Conservation (phyloP, 1,139 yeast genomes). For the Debaryomycetaceae sp. region DNA sequence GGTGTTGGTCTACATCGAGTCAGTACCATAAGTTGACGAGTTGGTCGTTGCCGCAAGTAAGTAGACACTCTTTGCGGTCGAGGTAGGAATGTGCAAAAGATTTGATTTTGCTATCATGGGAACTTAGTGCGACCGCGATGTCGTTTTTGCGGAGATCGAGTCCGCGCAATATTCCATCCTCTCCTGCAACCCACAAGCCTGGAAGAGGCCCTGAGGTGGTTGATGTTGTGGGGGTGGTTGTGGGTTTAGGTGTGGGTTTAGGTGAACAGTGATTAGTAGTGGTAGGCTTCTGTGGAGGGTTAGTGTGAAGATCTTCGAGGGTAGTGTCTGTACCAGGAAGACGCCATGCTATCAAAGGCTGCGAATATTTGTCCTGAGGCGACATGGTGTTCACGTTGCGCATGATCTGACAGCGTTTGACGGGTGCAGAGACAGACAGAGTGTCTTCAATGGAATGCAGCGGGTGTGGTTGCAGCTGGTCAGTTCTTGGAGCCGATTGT, state of each 20-base stretch:
- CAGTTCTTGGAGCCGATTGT: background rate
- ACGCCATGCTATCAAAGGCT: constrained; percentile 46
- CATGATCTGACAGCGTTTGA: constrained; percentile 44
- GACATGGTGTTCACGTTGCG: constrained; percentile 58
- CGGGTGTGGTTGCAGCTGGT: background rate
- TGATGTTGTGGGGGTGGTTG: too few relatives aligned
- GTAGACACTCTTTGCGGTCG: constrained; percentile 29
- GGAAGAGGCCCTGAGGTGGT: too few relatives aligned
- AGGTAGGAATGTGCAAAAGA: constrained; percentile 31
- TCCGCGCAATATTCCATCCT: constrained; percentile 65
- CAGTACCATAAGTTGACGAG: constrained; percentile 19
- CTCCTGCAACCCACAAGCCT: constrained; percentile 70
- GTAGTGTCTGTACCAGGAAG: constrained; percentile 13
- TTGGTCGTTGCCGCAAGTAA: constrained; percentile 49
- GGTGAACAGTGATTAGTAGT: too few relatives aligned
- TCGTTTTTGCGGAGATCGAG: constrained; percentile 37
- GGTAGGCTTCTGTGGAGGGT: too few relatives aligned
- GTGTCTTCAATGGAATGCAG: constrained; percentile 3
- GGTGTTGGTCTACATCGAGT: too few relatives aligned
- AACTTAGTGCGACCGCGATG: constrained; percentile 22
- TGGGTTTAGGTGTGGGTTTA: too few relatives aligned
- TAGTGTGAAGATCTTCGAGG: background rate
- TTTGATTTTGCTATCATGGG: constrained; percentile 49
- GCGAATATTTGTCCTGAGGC: constrained; percentile 71
- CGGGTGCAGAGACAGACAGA: constrained; percentile 5